Evolutionary conservation across 1,284 basidiomycete species (phyloP).

Genomic region (Irpex sp.): DNA sequence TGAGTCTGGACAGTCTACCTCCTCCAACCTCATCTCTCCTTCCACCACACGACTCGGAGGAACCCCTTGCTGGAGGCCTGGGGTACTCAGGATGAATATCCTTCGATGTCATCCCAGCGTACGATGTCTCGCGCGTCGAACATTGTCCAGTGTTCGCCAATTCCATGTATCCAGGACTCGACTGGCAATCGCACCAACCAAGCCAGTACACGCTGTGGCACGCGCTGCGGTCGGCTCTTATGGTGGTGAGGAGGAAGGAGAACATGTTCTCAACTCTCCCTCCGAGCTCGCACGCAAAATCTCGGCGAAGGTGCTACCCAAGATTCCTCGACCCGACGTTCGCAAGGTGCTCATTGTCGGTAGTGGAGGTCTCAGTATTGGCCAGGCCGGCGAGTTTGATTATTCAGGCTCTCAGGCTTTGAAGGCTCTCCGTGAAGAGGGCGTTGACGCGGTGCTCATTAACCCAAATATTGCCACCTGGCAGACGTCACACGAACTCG

Average conservation of each 20-base stretch:
- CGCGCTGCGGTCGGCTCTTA: constrained; percentile 28
- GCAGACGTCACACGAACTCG: constrained; percentile 96
- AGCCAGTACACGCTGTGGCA: constrained; percentile 33
- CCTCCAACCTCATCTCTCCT: constrained; percentile 1
- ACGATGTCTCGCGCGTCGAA: constrained; percentile 17
- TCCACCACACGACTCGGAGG: neutral
- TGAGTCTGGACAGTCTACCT: neutral
- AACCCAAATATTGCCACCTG: constrained; percentile 98
- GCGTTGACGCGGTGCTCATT: constrained; percentile 92
- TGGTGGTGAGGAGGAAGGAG: constrained; percentile 49
- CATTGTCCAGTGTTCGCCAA: constrained; percentile 20
- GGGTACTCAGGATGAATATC: constrained; percentile 18
- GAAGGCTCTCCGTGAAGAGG: constrained; percentile 96
- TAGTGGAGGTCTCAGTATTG: constrained; percentile 94
- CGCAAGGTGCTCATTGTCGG: constrained; percentile 97
- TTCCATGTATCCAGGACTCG: constrained; percentile 32
- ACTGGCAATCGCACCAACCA: constrained; percentile 32
- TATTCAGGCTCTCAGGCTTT: constrained; percentile 99
- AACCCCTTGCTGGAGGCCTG: neutral
- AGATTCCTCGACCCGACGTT: constrained; percentile 84
- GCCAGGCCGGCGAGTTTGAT: constrained; percentile 99
- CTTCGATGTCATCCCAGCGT: constrained; percentile 10
- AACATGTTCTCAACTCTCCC: constrained; percentile 85
- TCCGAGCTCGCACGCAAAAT: constrained; percentile 90
- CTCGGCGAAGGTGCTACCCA: constrained; percentile 88